Evolutionary conservation across 106 monocot genomes (phyloP).

Genomic region (Acorus calamus): DNA sequence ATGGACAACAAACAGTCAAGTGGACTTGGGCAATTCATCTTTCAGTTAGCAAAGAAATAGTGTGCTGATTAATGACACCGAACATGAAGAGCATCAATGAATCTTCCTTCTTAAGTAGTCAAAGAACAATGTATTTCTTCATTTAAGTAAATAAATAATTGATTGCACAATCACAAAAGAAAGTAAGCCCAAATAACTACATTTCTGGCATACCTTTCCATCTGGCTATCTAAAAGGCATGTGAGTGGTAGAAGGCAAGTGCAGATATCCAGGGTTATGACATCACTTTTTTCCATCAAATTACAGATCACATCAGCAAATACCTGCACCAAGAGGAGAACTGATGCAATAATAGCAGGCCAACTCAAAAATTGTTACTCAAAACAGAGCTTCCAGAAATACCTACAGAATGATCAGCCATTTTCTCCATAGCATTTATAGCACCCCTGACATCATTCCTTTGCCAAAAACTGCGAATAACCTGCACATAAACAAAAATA

Average conservation of each 20-base stretch:
- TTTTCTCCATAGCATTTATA: constrained; percentile 65
- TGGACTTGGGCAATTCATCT: no score
- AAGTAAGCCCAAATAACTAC: no score
- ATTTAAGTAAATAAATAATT: no score
- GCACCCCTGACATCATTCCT: constrained; percentile 73
- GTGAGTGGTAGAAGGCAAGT: constrained; percentile 28
- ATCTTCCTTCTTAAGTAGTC: no score
- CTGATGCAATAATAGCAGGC: background rate
- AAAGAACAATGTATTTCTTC: no score
- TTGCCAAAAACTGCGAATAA: constrained; percentile 64
- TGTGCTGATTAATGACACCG: no score
- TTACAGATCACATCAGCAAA: constrained; percentile 59
- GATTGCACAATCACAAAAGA: no score
- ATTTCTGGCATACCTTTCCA: constrained; percentile 60
- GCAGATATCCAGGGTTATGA: constrained; percentile 36
- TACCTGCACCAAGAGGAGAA: constrained; percentile 8
- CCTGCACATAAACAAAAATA: constrained; percentile 25
- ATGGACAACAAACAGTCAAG: no score
- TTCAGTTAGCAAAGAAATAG: no score
- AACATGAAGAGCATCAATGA: no score
- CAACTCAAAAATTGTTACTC: background rate
- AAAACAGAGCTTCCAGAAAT: constrained; percentile 4
- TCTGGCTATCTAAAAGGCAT: constrained; percentile 60
- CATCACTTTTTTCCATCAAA: constrained; percentile 23
- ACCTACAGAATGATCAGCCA: constrained; percentile 92